Percentiles rank a stretch among this genome's conserved stretches.
These are phyloP conservation scores for Lonicera japonica DNA, from an alignment of 129 eudicot genomes.

Conservation along the genomic window DNA sequence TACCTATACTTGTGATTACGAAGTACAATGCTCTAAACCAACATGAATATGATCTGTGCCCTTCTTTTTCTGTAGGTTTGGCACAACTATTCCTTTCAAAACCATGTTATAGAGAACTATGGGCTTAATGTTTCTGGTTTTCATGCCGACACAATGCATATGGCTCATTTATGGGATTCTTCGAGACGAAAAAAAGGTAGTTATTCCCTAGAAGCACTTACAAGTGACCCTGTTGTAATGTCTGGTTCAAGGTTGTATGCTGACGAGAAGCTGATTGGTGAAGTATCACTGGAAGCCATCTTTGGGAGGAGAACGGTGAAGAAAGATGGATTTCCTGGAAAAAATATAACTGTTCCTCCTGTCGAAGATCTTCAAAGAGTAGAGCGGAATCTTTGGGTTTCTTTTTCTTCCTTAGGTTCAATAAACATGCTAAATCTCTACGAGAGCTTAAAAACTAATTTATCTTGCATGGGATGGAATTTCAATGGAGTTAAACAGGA, in stretches of 20 bases:
- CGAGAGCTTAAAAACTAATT: conserved; percentile 56
- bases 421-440: conserved; percentile 86
- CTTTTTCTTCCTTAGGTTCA: conserved; percentile 86
- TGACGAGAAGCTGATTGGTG: conserved; percentile 66
- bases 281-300: conserved; percentile 80
- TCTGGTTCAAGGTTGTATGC: no score
- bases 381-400: conserved; percentile 71
- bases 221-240: no score
- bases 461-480: conserved; percentile 51
- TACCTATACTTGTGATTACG: no score
- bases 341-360: conserved; percentile 59
- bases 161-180: conserved; percentile 98
- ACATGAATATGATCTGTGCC: no score
- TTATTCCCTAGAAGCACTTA: conserved; percentile 89
- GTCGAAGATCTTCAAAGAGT: conserved; percentile 80
- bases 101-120: conserved; percentile 74
- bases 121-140: conserved; percentile 79
- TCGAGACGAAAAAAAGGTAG: conserved; percentile 78
- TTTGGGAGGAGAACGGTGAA: conserved; percentile 72
- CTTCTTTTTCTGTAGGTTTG: conserved; percentile 74
- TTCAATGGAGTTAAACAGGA: conserved; percentile 38
- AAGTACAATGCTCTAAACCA: no score
- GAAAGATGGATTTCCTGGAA: conserved; percentile 82
- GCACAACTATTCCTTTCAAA: conserved; percentile 97
- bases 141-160: conserved; percentile 97